Evolutionary conservation across 257 asterid genomes (phyloP), one percentile per base, ranked within the genome.

Genomic region (Scutellaria minor): DNA sequence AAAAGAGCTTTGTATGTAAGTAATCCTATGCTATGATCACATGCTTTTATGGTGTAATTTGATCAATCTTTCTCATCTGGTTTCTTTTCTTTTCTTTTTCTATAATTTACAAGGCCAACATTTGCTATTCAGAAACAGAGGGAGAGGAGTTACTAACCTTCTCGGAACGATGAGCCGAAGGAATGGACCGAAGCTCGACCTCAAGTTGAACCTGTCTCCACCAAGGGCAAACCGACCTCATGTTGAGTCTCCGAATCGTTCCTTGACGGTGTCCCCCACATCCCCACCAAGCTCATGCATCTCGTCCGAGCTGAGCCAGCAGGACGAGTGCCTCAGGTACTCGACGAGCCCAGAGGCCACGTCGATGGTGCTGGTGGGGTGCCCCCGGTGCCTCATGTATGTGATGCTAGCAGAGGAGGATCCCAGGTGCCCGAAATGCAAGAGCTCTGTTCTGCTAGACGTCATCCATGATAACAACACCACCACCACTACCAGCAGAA

Each of bases 311-410:
- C 54, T 51, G 71, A 82, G 80, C 85, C 90, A 80, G 59, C 89
- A 72, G 24, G 90, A 86, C 2, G 91, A 75, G 61, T 45, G 46
- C 60, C 81, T 75, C 35, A 14, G 81, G 3, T 83, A 79, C 87
- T 85, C 96, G 12, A 69, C 76, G 6, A 79, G 85, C 75, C 83
- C 88, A 0, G 88, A 83, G 68, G 81, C 96, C 0, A 84, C 94
- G 9, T 85, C 96, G n/a, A 83, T 85, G 90, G 67, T 81, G 83
- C 85, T 85, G 41, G 96, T 79, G 14, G 96, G 96, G 1, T 94
- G 99, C 78, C 97, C 96, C 0, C 81, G 96, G 41, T 91, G 99
- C 81, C 89, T 94, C 41, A 91, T 94, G 97, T 94, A 94, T 69
- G 87, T 94, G 64, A 94, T 94, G 96, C 81, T 94, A 5, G 75